Evolutionary conservation across 208 protist species (phyloP).

Genomic region (Trichomonas vaginalis): DNA sequence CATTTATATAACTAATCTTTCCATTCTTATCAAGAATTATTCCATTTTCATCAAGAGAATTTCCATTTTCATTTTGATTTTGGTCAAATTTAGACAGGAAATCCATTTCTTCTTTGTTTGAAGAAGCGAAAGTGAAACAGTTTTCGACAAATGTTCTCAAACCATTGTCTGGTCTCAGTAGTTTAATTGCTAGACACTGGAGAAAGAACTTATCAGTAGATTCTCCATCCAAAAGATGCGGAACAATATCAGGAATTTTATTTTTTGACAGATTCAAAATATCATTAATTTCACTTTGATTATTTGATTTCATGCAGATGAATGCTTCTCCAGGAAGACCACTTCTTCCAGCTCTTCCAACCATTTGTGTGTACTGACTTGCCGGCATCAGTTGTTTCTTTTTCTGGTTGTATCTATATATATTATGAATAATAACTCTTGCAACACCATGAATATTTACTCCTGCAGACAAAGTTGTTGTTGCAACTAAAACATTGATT

Average conservation of each 20-base stretch:
- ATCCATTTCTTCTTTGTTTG: not conserved
- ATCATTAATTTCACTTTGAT: not conserved
- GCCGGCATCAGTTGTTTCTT: not conserved
- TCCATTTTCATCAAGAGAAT: not conserved
- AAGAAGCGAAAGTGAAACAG: not conserved
- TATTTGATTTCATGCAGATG: not conserved
- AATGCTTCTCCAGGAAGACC: not conserved
- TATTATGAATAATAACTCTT: not conserved
- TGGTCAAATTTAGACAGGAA: not conserved
- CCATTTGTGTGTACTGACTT: not conserved
- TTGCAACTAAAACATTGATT: not conserved
- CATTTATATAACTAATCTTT: not conserved
- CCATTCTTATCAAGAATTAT: not conserved
- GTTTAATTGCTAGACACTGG: not conserved
- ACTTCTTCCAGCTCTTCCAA: constrained; percentile 3
- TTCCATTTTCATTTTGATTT: not conserved
- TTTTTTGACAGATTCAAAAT: not conserved
- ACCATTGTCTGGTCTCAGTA: not conserved
- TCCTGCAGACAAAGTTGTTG: not conserved
- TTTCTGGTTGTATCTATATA: not conserved
- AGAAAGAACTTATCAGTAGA: not conserved
- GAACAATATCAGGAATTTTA: not conserved
- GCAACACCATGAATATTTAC: constrained; percentile 13
- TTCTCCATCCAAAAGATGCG: not conserved
- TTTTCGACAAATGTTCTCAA: not conserved